phyloP scores from a whole-genome alignment of 805 yeast genomes.

The Pichia nanzhaoensis region DNA sequence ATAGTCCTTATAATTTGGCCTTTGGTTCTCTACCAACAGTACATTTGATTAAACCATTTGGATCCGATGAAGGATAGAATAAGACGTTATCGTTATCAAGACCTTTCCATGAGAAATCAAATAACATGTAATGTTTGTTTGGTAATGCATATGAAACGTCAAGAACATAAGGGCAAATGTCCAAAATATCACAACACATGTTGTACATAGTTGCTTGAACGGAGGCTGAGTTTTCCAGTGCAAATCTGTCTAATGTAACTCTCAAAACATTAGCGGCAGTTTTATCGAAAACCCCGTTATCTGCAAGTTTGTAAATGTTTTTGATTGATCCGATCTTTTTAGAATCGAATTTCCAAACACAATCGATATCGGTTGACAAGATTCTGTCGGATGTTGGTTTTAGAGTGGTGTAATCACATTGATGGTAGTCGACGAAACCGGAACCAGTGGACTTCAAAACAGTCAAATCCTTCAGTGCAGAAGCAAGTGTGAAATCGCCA shows the following conservation, averaged over 20 bases:
- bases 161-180: constrained; percentile 46
- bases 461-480: constrained; percentile 71
- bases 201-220: constrained; percentile 97
- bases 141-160: constrained; percentile 74
- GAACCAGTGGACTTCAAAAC: constrained; percentile 89
- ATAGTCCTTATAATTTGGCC: constrained; percentile 40
- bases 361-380: constrained; percentile 78
- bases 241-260: constrained; percentile 70
- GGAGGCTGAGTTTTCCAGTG: constrained; percentile 82
- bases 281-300: constrained; percentile 56
- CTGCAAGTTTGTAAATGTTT: constrained; percentile 44
- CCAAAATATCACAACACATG: constrained; percentile 73
- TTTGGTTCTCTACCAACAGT: constrained; percentile 67
- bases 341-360: constrained; percentile 60
- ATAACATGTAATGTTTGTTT: constrained; percentile 84
- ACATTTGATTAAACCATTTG: constrained; percentile 86
- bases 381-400: constrained; percentile 79
- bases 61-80: constrained; percentile 86
- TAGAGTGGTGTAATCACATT: constrained; percentile 85
- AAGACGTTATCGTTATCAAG: constrained; percentile 72
- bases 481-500: constrained; percentile 52
- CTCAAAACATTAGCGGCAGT: constrained; percentile 57
- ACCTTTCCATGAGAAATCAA: constrained; percentile 81
- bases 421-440: constrained; percentile 81
- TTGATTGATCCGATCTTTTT: constrained; percentile 44